Evolutionary conservation across 2,329 filamentous ascomycete genomes (phyloP), one percentile per base, ranked within the genome.

Genomic region (Fusarium drepaniforme): DNA sequence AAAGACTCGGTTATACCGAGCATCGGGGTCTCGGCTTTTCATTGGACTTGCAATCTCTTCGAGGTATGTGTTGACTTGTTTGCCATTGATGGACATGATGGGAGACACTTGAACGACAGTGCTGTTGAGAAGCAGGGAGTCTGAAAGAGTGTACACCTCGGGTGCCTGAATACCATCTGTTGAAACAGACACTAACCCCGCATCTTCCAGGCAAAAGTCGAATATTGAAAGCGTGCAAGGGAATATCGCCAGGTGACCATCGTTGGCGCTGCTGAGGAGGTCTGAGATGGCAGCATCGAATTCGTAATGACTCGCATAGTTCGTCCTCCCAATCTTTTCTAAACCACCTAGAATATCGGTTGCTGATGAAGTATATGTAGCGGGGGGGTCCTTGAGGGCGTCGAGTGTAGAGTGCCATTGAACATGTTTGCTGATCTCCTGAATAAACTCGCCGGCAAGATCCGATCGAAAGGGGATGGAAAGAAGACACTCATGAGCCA

Each of bases 341-440:
- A 74, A 21, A 0, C 70, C 72, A 4, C 67, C 67, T 1, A 74
- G 30, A 3, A 74, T 66, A 1, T 74, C 70, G 23, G 53, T 61
- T 2, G 70, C 46, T 1, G 64, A 58, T 4, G 68, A 72, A 5
- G 58, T 13, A 18, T 74, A 74, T 8, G 65, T 61, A 3, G 57
- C 35, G 0, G 72, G 72, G 16, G 72, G 72, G 21, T 70, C 40
- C 6, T 66, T 66, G n/a, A 74, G 72, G 3, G 57, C 44, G 33
- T 72, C 72, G 30, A 74, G 38, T 3, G 72, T 74, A 8, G 70
- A 72, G 18, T 74, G 72, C 62, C 66, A 74, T 33, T 68, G 60
- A 1, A 68, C 12, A 23, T 68, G 57, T 8, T 64, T 68, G n/a
- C 3, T 35, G 23, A 68, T 28, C 13, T 68, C 60, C 21, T 42